These are phyloP conservation scores for Trichopus zeylanicus DNA, from an alignment of 116 monocot species.

Conservation along the genomic window DNA sequence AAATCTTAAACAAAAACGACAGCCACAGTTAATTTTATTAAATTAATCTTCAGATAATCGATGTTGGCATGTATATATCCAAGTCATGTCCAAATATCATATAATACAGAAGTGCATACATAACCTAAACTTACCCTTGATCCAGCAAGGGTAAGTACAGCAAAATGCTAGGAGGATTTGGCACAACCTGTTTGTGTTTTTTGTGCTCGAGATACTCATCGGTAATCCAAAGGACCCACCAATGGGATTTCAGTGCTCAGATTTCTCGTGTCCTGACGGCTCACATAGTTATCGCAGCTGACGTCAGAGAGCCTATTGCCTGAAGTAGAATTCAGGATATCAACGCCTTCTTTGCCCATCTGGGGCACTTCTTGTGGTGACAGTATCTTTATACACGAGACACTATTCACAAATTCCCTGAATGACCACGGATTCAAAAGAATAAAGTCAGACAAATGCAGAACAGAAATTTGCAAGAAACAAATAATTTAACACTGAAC, in stretches of 20 bases:
- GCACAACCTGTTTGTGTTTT: no score
- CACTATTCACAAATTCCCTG: conserved; percentile 42
- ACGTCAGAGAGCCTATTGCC: conserved; percentile 21
- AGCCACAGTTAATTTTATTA: neutral
- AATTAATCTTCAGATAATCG: neutral
- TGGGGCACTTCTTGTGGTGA: conserved; percentile 43
- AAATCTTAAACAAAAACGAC: neutral
- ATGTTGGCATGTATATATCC: neutral
- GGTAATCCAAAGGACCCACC: conserved; percentile 33
- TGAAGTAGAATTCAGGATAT: conserved; percentile 28
- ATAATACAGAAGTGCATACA: neutral
- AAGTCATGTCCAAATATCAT: neutral
- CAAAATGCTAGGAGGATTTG: neutral
- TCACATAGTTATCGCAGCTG: conserved; percentile 35
- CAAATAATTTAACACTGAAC: no score
- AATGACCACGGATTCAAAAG: neutral
- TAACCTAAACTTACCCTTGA: neutral
- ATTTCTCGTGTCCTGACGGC: conserved; percentile 32
- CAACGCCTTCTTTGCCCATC: conserved; percentile 42
- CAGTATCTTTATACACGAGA: conserved; percentile 28
- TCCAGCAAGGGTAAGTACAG: neutral
- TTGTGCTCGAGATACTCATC: neutral
- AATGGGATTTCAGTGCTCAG: conserved; percentile 36
- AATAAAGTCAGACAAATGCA: neutral
- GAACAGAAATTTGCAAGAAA: neutral